Percentiles rank a stretch among this genome's conserved stretches.
These are phyloP conservation scores for Cystobasidium tubakii DNA, from an alignment of 768 basidiomycete genomes.

Conservation along the genomic window DNA sequence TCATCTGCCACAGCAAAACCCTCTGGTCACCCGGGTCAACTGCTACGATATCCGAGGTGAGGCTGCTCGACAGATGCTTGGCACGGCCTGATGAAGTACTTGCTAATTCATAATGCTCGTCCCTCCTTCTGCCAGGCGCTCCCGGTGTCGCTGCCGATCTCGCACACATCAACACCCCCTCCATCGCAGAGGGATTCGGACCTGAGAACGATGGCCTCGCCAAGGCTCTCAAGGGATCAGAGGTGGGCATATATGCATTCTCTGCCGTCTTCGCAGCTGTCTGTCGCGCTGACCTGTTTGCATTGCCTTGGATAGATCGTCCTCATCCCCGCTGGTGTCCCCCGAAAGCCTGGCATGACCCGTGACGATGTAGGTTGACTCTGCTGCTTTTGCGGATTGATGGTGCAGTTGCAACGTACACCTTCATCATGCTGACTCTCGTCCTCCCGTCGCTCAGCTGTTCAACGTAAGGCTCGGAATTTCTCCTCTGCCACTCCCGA, in stretches of 20 bases:
- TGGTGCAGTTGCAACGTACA: too few relatives aligned
- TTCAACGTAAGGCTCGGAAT: slow-evolving; percentile 92
- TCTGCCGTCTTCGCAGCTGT: background rate
- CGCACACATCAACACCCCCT: slow-evolving; percentile 50
- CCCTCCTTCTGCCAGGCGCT: slow-evolving; percentile 53
- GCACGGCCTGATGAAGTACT: too few relatives aligned
- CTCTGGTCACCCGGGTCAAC: slow-evolving; percentile 54
- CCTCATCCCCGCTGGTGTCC: slow-evolving; percentile 98
- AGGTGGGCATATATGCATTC: slow-evolving; percentile 48
- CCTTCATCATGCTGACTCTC: background rate
- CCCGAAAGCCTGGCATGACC: slow-evolving; percentile 80
- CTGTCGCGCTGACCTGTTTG: background rate
- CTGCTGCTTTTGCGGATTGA: too few relatives aligned
- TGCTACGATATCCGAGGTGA: slow-evolving; percentile 81
- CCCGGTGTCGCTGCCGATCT: slow-evolving; percentile 97
- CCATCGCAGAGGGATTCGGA: slow-evolving; percentile 42
- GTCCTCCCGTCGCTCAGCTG: slow-evolving; percentile 50
- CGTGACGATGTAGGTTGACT: slow-evolving; percentile 61
- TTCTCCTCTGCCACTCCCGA: too few relatives aligned
- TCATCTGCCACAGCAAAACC: slow-evolving; percentile 60
- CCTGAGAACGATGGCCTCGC: slow-evolving; percentile 70
- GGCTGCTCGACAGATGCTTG: background rate
- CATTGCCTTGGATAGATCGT: slow-evolving; percentile 55
- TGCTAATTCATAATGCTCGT: too few relatives aligned
- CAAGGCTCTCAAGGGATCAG: slow-evolving; percentile 75